phyloP scores from a whole-genome alignment of 345 rosid genomes.

The Citrus sinensis region DVS_A1.0 CM039163.1:7214001-7214500 shows the following conservation, averaged over 20 bases:
- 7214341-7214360: constrained; percentile 9
- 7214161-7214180: not conserved
- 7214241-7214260: constrained; percentile 5
- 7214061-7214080: not conserved
- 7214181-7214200: not conserved
- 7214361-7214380: not conserved
- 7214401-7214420: not conserved
- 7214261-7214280: not conserved
- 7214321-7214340: not conserved
- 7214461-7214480: no score
- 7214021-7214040: not conserved
- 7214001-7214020: not conserved
- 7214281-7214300: not conserved
- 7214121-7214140: not conserved
- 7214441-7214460: no score
- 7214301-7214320: not conserved
- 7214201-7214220: not conserved
- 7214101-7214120: not conserved
- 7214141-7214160: not conserved
- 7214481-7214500: no score
- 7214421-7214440: no score
- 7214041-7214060: no score
- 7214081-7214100: no score
- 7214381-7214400: not conserved
- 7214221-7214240: not conserved